Evolutionary conservation across 2,329 filamentous ascomycete genomes (phyloP).

Genomic region (Dichotomopilus funicola): DNA sequence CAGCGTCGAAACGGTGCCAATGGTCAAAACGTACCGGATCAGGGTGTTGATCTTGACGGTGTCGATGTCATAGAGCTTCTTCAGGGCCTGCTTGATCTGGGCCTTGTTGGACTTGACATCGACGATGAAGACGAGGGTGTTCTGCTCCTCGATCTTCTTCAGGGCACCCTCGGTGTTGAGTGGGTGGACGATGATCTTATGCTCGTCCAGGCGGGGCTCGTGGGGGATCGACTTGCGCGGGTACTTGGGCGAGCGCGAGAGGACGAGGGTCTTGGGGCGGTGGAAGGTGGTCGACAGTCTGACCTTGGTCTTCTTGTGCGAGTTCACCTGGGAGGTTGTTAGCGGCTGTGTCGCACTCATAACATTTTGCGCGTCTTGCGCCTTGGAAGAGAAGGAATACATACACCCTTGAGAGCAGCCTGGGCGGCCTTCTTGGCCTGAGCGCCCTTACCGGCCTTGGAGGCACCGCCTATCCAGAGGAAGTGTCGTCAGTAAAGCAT

Average conservation of each 20-base stretch:
- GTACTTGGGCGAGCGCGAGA: constrained; percentile 90
- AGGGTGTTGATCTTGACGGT: constrained; percentile 99
- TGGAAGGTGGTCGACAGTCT: constrained; percentile 93
- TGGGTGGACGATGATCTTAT: constrained; percentile 96
- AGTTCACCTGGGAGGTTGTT: constrained; percentile 38
- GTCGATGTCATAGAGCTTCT: constrained; percentile 99
- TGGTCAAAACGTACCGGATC: constrained; percentile 64
- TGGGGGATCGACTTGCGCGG: constrained; percentile 91
- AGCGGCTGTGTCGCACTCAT: constrained; percentile 10
- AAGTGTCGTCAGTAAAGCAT: constrained; percentile 55
- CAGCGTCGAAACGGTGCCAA: no score
- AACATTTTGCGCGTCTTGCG: not conserved
- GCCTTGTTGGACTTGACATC: constrained; percentile 98
- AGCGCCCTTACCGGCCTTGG: constrained; percentile 52
- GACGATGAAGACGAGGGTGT: constrained; percentile 97
- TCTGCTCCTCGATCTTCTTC: constrained; percentile 99
- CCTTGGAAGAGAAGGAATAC: constrained; percentile 33
- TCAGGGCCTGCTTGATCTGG: constrained; percentile 96
- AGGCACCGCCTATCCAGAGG: constrained; percentile 47
- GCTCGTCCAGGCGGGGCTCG: constrained; percentile 86
- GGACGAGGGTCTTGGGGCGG: constrained; percentile 90
- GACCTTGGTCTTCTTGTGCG: constrained; percentile 87
- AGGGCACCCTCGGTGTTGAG: constrained; percentile 99
- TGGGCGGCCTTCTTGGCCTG: constrained; percentile 94
- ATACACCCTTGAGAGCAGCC: constrained; percentile 91